Percentiles rank a stretch among this genome's conserved stretches.
Conservation (phyloP, 805 yeast genomes). For the Citeromyces nyonsensis region DNA sequence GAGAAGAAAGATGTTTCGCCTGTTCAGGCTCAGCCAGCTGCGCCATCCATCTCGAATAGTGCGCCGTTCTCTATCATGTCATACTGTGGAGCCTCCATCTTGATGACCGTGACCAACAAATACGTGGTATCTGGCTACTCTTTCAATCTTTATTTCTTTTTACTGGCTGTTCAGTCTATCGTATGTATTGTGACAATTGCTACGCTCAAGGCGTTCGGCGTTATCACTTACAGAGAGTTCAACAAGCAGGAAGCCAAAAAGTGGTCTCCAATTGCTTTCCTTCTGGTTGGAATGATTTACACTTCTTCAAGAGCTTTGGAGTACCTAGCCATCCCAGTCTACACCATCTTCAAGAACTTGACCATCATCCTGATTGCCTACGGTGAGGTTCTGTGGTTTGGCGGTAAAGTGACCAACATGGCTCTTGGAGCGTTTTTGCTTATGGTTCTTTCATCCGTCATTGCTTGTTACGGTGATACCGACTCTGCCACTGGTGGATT, state of each 20-base stretch:
- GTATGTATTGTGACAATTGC: constrained; percentile 70
- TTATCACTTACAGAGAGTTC: constrained; percentile 77
- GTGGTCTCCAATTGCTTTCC: constrained; percentile 88
- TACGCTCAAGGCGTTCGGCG: constrained; percentile 54
- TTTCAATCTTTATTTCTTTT: constrained; percentile 72
- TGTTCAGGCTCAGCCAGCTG: constrained; percentile 7
- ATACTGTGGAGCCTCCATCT: constrained; percentile 86
- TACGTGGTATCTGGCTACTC: constrained; percentile 68
- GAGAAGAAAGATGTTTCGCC: constrained; percentile 14
- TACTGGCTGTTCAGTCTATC: constrained; percentile 75
- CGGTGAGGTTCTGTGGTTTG: constrained; percentile 96
- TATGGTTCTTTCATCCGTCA: constrained; percentile 92
- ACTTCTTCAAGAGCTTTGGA: constrained; percentile 93
- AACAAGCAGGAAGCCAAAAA: constrained; percentile 81
- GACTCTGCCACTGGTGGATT: constrained; percentile 19
- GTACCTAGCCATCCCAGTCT: constrained; percentile 84
- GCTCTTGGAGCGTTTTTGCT: constrained; percentile 76
- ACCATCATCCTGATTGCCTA: constrained; percentile 94
- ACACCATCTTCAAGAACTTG: constrained; percentile 94
- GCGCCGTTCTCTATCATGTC: constrained; percentile 59
- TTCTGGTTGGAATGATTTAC: constrained; percentile 88
- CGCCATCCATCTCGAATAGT: constrained; percentile 23
- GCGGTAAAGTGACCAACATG: constrained; percentile 82
- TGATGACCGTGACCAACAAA: constrained; percentile 96
- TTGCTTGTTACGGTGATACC: constrained; percentile 76